phyloP scores from a whole-genome alignment of 345 rosid species.

The Brassica carinata region DNA sequence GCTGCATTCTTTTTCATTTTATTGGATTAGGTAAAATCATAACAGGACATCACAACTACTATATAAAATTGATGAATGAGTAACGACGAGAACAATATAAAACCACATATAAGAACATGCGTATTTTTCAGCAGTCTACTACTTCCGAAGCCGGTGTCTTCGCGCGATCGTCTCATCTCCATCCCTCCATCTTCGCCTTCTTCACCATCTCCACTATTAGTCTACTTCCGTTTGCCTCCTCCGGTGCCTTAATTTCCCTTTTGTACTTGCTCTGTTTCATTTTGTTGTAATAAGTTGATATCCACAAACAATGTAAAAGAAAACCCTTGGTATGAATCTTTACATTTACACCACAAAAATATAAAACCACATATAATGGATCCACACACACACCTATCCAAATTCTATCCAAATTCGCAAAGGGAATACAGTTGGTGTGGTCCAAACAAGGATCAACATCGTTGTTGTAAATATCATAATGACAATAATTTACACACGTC shows the following conservation, averaged over 20 bases:
- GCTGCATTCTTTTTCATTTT: not conserved
- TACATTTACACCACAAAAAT: not conserved
- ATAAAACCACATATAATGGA: slow-evolving; percentile 4
- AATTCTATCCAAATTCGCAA: slow-evolving; percentile 10
- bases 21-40: not conserved
- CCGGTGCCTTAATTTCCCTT: too few species aligned
- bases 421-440: slow-evolving; percentile 4
- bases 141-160: too few species aligned
- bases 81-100: slow-evolving; percentile 2
- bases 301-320: too few species aligned
- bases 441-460: not conserved
- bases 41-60: slow-evolving; percentile 17
- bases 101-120: too few species aligned
- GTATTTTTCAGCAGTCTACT: too few species aligned
- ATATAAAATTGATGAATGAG: slow-evolving; percentile 12
- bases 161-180: too few species aligned
- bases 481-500: slow-evolving; percentile 12
- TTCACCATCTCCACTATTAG: too few species aligned
- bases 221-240: too few species aligned
- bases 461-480: slow-evolving; percentile 5
- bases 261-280: too few species aligned
- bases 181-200: too few species aligned
- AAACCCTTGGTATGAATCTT: too few species aligned
- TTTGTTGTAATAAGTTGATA: too few species aligned
- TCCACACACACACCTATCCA: slow-evolving; percentile 6